Evolutionary conservation across 2,329 filamentous ascomycete genomes (phyloP).

Genomic region (Lecanicillium sp.): DNA sequence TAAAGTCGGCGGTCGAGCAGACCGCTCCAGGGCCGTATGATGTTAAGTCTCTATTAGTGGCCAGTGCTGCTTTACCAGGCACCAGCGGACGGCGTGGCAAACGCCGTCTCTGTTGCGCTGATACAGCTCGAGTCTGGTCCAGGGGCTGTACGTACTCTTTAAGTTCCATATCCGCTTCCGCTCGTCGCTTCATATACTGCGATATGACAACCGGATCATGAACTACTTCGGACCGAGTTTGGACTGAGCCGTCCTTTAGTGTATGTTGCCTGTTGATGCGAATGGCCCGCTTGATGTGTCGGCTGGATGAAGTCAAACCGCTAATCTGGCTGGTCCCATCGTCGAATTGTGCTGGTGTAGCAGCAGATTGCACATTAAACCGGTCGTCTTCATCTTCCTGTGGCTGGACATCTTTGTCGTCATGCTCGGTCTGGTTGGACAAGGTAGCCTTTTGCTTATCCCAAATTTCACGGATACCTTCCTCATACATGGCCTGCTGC

Average conservation of each 20-base stretch:
- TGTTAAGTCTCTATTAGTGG: too few species aligned
- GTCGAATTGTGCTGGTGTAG: conserved; percentile 59
- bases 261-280: conserved; percentile 62
- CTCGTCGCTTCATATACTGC: conserved; percentile 74
- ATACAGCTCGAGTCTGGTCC: not conserved
- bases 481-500: conserved; percentile 86
- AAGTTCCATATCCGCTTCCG: conserved; percentile 60
- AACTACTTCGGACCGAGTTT: conserved; percentile 59
- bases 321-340: conserved; percentile 77
- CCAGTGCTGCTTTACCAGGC: not conserved
- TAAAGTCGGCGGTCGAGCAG: conserved; percentile 20
- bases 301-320: conserved; percentile 56
- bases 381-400: conserved; percentile 56
- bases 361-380: conserved; percentile 64
- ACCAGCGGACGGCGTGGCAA: not conserved
- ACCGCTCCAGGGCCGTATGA: conserved; percentile 18
- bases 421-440: conserved; percentile 61
- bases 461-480: conserved; percentile 89
- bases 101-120: not conserved
- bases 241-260: conserved; percentile 38
- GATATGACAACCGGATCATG: conserved; percentile 81
- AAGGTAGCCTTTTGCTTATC: conserved; percentile 75
- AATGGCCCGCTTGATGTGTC: conserved; percentile 56
- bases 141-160: conserved; percentile 53
- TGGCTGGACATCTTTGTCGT: conserved; percentile 50